Evolutionary conservation across 306 rosid genomes (phyloP), one percentile per base, ranked within the genome.

Genomic region (Acacia confusa): DNA sequence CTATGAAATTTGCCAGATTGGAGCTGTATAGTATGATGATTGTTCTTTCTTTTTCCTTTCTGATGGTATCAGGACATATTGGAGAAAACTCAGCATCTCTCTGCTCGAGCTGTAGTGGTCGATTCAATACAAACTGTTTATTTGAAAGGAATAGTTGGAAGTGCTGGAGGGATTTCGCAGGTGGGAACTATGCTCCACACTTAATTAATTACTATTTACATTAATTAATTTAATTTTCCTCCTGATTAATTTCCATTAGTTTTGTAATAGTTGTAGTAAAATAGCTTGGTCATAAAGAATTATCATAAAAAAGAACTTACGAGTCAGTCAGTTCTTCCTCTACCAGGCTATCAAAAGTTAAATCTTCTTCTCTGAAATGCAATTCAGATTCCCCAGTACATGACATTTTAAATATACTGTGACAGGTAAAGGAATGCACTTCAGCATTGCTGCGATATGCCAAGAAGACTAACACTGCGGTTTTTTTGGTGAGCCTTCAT

Each of bases 51-150:
- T 82, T 85, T 65, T 27, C 30, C 13, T 80, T 61, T 60, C 55
- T 22, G 80, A 75, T 79, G 72, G 75, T 69, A 40, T 80, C 91
- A 95, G 99, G 99, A 93, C 83, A 90, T 95, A 85, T 74, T 93
- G 71, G 85, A 82, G 82, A 89, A 89, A 88, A 84, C 87, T 81
- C 92, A 89, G 75, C 63, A 61, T 82, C 85, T 91, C 47, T 84
- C 90, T 32, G 92, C 97, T 57, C 91, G 90, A 12, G 97, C 94
- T 70, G 74, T 95, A 82, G 84, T 95, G 70, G 77, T 95, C 70
- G 99, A 95, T 87, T 95, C 99, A 32, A 90, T 95, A 82, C 99
- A 95, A 83, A 95, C 99, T 80, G 97, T 88, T 79, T 88, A 91
- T 86, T 84, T 93, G 79, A 86, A 86, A 73, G 90, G 91, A 79